Evolutionary conservation across 1,139 yeast genomes (phyloP).

Genomic region (Meyerozyma smithsonii): DNA sequence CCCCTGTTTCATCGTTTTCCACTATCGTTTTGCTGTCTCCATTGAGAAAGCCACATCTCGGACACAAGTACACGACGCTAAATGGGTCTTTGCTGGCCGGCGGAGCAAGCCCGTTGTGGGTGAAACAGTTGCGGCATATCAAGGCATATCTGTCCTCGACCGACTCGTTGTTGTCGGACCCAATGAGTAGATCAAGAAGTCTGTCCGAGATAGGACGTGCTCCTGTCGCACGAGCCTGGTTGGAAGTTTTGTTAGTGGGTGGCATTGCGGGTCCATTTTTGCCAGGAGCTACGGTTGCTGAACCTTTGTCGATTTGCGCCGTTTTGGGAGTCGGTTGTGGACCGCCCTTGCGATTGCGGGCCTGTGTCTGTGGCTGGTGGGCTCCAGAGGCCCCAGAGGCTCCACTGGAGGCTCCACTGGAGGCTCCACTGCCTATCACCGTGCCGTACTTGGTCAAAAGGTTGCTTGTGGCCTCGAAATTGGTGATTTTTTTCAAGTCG

Average conservation of each 20-base stretch:
- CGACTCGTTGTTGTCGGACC: slow-evolving; percentile 66
- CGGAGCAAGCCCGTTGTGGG: slow-evolving; percentile 82
- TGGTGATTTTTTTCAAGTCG: slow-evolving; percentile 73
- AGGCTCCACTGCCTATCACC: slow-evolving; percentile 14
- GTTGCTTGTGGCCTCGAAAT: slow-evolving; percentile 72
- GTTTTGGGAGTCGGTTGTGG: neutral
- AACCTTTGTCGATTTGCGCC: slow-evolving; percentile 1
- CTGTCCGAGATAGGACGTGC: slow-evolving; percentile 36
- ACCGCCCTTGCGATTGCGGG: neutral
- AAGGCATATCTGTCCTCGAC: slow-evolving; percentile 65
- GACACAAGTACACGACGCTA: slow-evolving; percentile 62
- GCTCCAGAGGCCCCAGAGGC: neutral
- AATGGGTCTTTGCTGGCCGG: slow-evolving; percentile 56
- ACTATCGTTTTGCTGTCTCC: slow-evolving; percentile 20
- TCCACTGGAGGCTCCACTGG: neutral
- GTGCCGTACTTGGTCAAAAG: slow-evolving; percentile 62
- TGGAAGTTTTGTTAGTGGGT: neutral
- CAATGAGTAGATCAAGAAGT: slow-evolving; percentile 53
- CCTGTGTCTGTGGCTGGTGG: neutral
- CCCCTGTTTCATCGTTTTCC: neutral
- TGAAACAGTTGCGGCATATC: slow-evolving; percentile 59
- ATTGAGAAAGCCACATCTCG: slow-evolving; percentile 62
- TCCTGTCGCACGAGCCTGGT: slow-evolving; percentile 6
- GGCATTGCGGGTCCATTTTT: neutral
- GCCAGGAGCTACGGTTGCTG: slow-evolving; percentile 3